Evolutionary conservation across 148 eudicot genomes (phyloP), one percentile per base, ranked within the genome.

Genomic region (Cornus suecica): DNA sequence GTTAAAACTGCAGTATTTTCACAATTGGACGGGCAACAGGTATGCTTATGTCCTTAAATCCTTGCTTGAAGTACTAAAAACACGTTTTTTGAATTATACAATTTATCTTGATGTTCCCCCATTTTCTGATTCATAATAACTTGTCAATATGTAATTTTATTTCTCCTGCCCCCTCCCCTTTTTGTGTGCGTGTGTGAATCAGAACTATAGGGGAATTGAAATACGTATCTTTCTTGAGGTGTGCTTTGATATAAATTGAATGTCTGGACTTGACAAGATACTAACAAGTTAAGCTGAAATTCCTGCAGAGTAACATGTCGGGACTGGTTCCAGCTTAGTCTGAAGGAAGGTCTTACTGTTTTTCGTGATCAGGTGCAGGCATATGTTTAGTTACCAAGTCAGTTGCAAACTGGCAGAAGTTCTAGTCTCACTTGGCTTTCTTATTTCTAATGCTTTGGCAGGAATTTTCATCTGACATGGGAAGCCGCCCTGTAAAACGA

Each of bases 11-110:
- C 85, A 95, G 99, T 96, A 96, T 83, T 96, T 93, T 79, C 99
- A 96, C 87, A 96, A 96, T 85, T 96, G 99, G 99, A 96, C 99
- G n/a, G 99, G 99, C 76, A 96, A 96, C 89, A 91, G 99, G 99
- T 95, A 27, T 18, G 82, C 64, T 71, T 48, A 24, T 26, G 73
- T 75, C 26, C 31, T 28, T 45, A 11, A 41, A 34, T 26, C 16
- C 7, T 48, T 27, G 23, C 32, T 32, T 65, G 48, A 67, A 72
- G 20, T 25, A 65, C 29, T 51, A 9, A 62, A 62, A 29, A 48
- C 54, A 16, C 15, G 18, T 48, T 48, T 1, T 13, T 48, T 48
- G 54, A 4, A 48, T 48, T 2, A 48, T 58, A 18, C 62, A 20
- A 20, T 58, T 58, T 58, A 18, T 58, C 62, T 58, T 37, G 42